Percentiles rank a stretch among this genome's conserved stretches.
Conservation (phyloP, 2,329 filamentous ascomycete species). For the Monilinia fructicola region DNA sequence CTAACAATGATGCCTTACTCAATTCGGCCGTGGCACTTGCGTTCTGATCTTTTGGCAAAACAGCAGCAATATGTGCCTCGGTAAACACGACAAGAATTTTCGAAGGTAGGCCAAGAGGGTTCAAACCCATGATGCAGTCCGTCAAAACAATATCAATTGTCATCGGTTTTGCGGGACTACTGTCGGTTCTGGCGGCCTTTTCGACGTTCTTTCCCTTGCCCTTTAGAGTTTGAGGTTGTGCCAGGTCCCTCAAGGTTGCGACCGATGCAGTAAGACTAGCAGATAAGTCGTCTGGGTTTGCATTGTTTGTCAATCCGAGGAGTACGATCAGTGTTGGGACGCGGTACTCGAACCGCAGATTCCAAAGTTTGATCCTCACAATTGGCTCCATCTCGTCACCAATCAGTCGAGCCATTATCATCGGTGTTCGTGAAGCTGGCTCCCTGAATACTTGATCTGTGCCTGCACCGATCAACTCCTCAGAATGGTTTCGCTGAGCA, state of each 20-base stretch:
- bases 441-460: conserved; percentile 37
- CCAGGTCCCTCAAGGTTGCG: conserved; percentile 68
- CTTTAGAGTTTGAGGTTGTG: conserved; percentile 46
- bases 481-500: conserved; percentile 62
- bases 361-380: conserved; percentile 82
- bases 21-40: conserved; percentile 66
- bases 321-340: conserved; percentile 81
- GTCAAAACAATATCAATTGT: conserved; percentile 72
- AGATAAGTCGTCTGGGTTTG: conserved; percentile 71
- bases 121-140: conserved; percentile 81
- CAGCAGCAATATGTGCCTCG: conserved; percentile 69
- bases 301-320: conserved; percentile 66
- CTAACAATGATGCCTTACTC: conserved; percentile 76
- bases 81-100: conserved; percentile 79
- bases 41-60: conserved; percentile 63
- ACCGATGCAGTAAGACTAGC: conserved; percentile 76
- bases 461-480: conserved; percentile 67
- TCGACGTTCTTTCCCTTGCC: conserved; percentile 22
- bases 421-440: conserved; percentile 50
- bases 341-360: conserved; percentile 83
- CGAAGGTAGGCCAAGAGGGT: conserved; percentile 71
- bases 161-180: conserved; percentile 52
- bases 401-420: conserved; percentile 85
- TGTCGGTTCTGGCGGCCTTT: conserved; percentile 12
- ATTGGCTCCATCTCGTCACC: conserved; percentile 93